phyloP scores from a whole-genome alignment of 2,329 filamentous ascomycete species.

The Venturia asperata region DNA sequence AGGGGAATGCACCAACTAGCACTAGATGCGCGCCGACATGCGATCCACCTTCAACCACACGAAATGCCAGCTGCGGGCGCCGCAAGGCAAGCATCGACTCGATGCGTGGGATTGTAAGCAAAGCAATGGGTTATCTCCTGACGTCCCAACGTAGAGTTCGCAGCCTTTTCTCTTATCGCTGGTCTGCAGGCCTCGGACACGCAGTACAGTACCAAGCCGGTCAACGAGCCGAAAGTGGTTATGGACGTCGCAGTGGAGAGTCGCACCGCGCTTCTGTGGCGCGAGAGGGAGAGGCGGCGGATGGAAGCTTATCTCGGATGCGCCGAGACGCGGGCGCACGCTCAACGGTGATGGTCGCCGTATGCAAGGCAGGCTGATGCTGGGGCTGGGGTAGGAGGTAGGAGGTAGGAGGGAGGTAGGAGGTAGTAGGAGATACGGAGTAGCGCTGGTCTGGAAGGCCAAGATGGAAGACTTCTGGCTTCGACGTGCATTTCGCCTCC shows the following conservation, averaged over 20 bases:
- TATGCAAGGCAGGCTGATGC: not conserved
- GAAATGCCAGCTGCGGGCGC: not conserved
- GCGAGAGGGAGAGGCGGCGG: conserved; percentile 7
- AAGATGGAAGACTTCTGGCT: not conserved
- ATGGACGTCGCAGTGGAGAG: conserved; percentile 4
- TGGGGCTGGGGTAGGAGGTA: too few relatives aligned
- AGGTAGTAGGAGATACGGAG: too few relatives aligned
- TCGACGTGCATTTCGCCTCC: not conserved
- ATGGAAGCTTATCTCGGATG: not conserved
- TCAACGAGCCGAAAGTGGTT: not conserved
- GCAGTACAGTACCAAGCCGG: conserved; percentile 9
- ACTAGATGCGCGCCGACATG: not conserved
- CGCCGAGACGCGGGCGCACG: not conserved
- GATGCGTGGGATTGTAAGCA: not conserved
- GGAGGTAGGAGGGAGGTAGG: too few relatives aligned
- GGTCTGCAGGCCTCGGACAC: not conserved
- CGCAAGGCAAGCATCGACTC: not conserved
- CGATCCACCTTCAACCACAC: not conserved
- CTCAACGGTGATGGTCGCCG: not conserved
- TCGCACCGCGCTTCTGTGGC: not conserved
- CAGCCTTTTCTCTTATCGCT: not conserved
- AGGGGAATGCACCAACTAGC: too few relatives aligned
- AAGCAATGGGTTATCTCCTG: not conserved
- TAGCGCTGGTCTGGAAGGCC: not conserved
- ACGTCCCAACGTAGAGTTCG: not conserved